Evolutionary conservation across 208 protist genomes (phyloP).

Genomic region (Trypanosoma grayi): DNA sequence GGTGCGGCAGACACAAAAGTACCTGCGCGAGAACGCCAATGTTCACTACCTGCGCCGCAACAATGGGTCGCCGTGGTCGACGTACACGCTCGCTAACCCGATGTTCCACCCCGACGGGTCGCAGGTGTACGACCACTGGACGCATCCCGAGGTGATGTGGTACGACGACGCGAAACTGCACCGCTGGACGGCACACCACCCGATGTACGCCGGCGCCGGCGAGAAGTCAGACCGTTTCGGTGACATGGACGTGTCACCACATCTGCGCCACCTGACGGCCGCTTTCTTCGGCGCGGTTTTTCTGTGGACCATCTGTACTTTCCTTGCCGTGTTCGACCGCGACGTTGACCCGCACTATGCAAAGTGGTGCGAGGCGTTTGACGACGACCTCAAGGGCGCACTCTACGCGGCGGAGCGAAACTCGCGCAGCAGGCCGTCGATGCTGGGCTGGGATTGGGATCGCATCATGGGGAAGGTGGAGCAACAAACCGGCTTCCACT

Average conservation of each 20-base stretch:
- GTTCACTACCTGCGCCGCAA: conserved; percentile 83
- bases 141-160: conserved; percentile 88
- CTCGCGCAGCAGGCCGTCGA: conserved; percentile 44
- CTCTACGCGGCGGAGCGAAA: conserved; percentile 84
- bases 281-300: conserved; percentile 33
- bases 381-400: conserved; percentile 61
- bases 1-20: conserved; percentile 91
- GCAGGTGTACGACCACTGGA: conserved; percentile 91
- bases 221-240: conserved; percentile 83
- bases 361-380: conserved; percentile 63
- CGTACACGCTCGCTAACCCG: conserved; percentile 79
- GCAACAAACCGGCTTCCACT: conserved; percentile 45
- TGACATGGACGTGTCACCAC: conserved; percentile 80
- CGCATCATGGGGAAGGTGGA: conserved; percentile 57
- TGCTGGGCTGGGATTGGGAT: conserved; percentile 80
- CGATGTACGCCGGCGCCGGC: conserved; percentile 72
- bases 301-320: conserved; percentile 46
- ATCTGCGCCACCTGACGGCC: conserved; percentile 49
- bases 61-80: conserved; percentile 78
- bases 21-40: conserved; percentile 84
- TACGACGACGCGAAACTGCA: conserved; percentile 91
- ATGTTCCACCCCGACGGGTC: conserved; percentile 89
- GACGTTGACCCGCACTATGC: conserved; percentile 64
- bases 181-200: conserved; percentile 80
- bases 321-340: conserved; percentile 43